Conservation (phyloP, 257 asterid genomes). For the Datura wrightii region DNA sequence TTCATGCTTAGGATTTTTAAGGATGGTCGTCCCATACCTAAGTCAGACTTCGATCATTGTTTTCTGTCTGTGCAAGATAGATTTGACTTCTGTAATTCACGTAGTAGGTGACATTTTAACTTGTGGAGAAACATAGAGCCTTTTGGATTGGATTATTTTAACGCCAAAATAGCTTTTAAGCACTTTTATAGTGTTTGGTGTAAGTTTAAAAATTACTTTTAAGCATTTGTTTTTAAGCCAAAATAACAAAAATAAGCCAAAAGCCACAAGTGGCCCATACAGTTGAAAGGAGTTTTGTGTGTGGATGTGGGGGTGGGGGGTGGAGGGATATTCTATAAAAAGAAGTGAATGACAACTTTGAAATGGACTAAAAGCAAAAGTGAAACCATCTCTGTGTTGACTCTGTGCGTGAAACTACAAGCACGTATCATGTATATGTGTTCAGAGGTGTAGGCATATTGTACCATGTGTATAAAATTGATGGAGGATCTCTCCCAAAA, state of each 20-base stretch:
- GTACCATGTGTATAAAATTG: background rate
- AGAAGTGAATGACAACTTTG: background rate
- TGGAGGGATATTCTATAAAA: background rate
- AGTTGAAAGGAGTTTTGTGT: background rate
- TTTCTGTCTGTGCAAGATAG: too few relatives aligned
- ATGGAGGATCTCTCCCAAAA: background rate
- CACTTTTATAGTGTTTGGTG: too few relatives aligned
- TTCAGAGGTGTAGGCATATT: background rate
- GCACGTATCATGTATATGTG: background rate
- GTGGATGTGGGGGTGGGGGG: background rate
- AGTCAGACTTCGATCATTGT: too few relatives aligned
- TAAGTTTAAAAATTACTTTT: too few relatives aligned
- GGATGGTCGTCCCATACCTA: background rate
- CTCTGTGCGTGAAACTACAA: background rate
- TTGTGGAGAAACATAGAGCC: background rate
- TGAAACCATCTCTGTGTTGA: background rate
- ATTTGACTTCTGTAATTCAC: too few relatives aligned
- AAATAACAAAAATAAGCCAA: too few relatives aligned
- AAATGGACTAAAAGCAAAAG: background rate
- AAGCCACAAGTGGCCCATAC: background rate
- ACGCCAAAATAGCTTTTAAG: too few relatives aligned
- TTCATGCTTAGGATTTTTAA: background rate
- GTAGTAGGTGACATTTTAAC: background rate
- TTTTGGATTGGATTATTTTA: too few relatives aligned
- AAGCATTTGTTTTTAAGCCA: too few relatives aligned